These are phyloP conservation scores for Termitomyces sp. DNA, from an alignment of 768 basidiomycete genomes.

Conservation along the genomic window DNA sequence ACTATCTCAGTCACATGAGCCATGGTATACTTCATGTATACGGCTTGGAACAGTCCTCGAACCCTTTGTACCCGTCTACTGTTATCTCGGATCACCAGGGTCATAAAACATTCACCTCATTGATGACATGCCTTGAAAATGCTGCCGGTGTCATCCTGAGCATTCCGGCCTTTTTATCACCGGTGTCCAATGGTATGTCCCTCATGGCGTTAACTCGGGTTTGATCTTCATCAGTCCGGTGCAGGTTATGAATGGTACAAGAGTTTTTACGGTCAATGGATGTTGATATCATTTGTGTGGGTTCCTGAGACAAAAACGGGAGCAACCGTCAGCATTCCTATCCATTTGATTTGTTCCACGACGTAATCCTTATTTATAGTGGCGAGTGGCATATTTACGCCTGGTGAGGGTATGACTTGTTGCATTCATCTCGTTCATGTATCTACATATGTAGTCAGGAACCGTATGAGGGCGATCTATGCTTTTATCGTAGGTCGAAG, in stretches of 20 bases:
- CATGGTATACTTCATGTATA: background rate
- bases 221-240: background rate
- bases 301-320: slow-evolving; percentile 50
- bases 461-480: slow-evolving; percentile 32
- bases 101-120: slow-evolving; percentile 37
- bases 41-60: slow-evolving; percentile 24
- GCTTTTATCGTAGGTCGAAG: slow-evolving; percentile 26
- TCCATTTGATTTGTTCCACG: background rate
- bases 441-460: slow-evolving; percentile 22
- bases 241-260: slow-evolving; percentile 37
- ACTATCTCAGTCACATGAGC: background rate
- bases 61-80: slow-evolving; percentile 28
- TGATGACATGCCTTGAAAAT: slow-evolving; percentile 45
- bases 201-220: background rate
- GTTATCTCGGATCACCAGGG: slow-evolving; percentile 28
- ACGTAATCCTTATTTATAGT: slow-evolving; percentile 19
- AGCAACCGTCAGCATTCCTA: slow-evolving; percentile 32
- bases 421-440: background rate
- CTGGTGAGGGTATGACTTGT: slow-evolving; percentile 27
- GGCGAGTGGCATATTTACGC: slow-evolving; percentile 43
- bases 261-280: slow-evolving; percentile 42
- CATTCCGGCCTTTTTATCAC: slow-evolving; percentile 41
- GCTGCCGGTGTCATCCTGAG: slow-evolving; percentile 40
- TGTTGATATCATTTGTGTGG: slow-evolving; percentile 48
- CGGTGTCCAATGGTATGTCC: slow-evolving; percentile 29